Base-by-base conservation (phyloP, 192 early-diverging fungal genomes). In the Chytriomyces sp. region DNA sequence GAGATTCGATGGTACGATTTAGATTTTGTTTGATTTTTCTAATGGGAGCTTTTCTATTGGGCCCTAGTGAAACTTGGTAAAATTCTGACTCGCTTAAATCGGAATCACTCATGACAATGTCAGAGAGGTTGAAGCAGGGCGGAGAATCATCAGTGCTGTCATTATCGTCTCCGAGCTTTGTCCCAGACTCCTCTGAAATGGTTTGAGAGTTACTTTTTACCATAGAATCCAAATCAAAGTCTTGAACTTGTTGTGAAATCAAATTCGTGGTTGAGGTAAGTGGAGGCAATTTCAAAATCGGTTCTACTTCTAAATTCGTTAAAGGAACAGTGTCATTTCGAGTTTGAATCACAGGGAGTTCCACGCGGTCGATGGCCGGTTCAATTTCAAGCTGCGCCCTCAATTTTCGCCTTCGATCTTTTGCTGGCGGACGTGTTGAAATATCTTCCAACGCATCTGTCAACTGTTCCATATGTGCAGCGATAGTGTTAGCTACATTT, bases 81-180 rank as follows among this genome's bases (percentile, higher is more conserved):
- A 49, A n/a, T 67, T 5, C 49, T 8, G 19, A 12, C 8, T 54
- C 39, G 39, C 17, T 25, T 12, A 30, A 37, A 8, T 39, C 62
- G 12, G 62, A 64, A 12, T 64, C 65, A 33, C 65, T 67, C 65
- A 67, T 67, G 52, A 55, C 38, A 17, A 67, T n/a, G 52, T 67
- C 65, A 32, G 26, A 32, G 4, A 67, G 6, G 28, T 67, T 67
- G 52, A 67, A 67, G 33, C 52, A 54, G 1, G 65, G 65, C 7
- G 53, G 65, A 3, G 28, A 33, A 28, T 64, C 34, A 34, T 67
- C 65, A n/a, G 41, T 17, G n/a, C 41, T 49, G 41, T 49, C 41
- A n/a, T n/a, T n/a, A n/a, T n/a, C n/a, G n/a, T n/a, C n/a, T n/a
- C n/a, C n/a, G n/a, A n/a, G n/a, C n/a, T n/a, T n/a, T n/a, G n/a